A percentile compares a stretch with the other conserved stretches of the same genome.
These are phyloP conservation scores for Trichoderma afroharzianum DNA, from an alignment of 2,329 filamentous ascomycete genomes.

Conservation along the genomic window DNA sequence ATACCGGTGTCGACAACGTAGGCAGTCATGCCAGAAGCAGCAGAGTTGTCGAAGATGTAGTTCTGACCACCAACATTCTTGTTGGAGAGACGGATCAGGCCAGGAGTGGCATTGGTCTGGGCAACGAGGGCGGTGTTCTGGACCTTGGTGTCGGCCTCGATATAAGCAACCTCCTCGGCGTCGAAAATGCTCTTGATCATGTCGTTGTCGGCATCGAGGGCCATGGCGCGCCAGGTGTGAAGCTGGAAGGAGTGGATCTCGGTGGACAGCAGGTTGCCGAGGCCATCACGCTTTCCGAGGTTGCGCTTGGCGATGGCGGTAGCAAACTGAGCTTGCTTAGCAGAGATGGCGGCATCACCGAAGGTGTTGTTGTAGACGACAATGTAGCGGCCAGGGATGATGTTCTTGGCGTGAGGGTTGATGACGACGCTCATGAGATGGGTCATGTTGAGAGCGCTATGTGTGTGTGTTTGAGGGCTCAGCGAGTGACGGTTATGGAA, in stretches of 20 bases:
- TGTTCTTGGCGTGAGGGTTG: constrained; percentile 46
- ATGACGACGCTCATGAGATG: constrained; percentile 35
- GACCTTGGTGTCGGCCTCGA: constrained; percentile 53
- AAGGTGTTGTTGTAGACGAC: constrained; percentile 60
- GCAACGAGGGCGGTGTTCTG: constrained; percentile 41
- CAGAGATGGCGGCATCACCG: constrained; percentile 44
- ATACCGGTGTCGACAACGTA: constrained; percentile 67
- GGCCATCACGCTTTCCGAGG: constrained; percentile 47
- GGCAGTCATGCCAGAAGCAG: constrained; percentile 54
- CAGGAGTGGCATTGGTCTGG: constrained; percentile 52
- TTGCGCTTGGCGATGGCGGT: constrained; percentile 54
- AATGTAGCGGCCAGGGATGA: constrained; percentile 58
- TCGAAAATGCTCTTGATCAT: constrained; percentile 49
- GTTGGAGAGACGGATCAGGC: constrained; percentile 53
- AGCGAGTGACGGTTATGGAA: constrained; percentile 8
- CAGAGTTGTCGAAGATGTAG: constrained; percentile 49
- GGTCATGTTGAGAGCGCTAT: constrained; percentile 2
- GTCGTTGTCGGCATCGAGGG: constrained; percentile 48
- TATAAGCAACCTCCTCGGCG: constrained; percentile 47
- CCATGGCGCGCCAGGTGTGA: constrained; percentile 50
- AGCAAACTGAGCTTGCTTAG: constrained; percentile 48
- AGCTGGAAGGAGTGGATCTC: constrained; percentile 46
- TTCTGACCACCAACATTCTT: constrained; percentile 28
- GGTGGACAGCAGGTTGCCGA: constrained; percentile 47
- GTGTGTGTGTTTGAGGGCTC: background rate